These are phyloP conservation scores for Chlamydomonas sp. DNA, from an alignment of 139 green algal genomes.

Conservation along the genomic window DNA sequence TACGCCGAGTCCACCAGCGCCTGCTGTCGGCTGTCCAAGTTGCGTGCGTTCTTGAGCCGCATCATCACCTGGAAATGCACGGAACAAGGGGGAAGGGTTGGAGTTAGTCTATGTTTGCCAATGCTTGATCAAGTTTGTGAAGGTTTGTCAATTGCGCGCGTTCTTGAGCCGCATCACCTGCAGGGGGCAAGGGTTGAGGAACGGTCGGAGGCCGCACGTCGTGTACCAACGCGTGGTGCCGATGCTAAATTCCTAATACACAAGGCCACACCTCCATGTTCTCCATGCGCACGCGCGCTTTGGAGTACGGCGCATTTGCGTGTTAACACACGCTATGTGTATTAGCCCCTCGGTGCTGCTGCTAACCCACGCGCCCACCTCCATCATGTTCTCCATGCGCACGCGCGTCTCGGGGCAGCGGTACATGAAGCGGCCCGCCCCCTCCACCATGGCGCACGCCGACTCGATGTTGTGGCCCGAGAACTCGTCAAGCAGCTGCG, in stretches of 20 bases:
- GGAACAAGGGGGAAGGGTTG: too few relatives aligned
- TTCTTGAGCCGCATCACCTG: too few relatives aligned
- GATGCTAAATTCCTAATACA: not conserved
- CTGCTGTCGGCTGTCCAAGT: conserved; percentile 85
- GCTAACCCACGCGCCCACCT: conserved; percentile 45
- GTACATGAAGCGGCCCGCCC: conserved; percentile 85
- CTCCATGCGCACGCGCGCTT: conserved; percentile 71
- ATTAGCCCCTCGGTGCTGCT: not conserved
- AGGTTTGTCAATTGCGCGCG: too few relatives aligned
- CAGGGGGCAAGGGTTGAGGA: not conserved
- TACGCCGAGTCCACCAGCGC: conserved; percentile 91
- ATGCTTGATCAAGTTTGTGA: too few relatives aligned
- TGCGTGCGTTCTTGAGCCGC: conserved; percentile 85
- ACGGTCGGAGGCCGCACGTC: too few relatives aligned
- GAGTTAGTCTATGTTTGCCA: too few relatives aligned
- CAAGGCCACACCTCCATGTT: not conserved
- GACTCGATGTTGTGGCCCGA: conserved; percentile 87
- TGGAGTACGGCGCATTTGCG: too few relatives aligned
- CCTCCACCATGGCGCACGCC: conserved; percentile 88
- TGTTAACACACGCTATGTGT: too few relatives aligned
- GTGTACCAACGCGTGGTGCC: not conserved
- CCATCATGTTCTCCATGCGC: conserved; percentile 88
- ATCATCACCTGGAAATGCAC: conserved; percentile 76
- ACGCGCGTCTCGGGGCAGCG: conserved; percentile 72
- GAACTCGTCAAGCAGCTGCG: conserved; percentile 91